These are phyloP conservation scores for Diaporthe sp. DNA, from an alignment of 2,329 filamentous ascomycete species.

Conservation along the genomic window DNA sequence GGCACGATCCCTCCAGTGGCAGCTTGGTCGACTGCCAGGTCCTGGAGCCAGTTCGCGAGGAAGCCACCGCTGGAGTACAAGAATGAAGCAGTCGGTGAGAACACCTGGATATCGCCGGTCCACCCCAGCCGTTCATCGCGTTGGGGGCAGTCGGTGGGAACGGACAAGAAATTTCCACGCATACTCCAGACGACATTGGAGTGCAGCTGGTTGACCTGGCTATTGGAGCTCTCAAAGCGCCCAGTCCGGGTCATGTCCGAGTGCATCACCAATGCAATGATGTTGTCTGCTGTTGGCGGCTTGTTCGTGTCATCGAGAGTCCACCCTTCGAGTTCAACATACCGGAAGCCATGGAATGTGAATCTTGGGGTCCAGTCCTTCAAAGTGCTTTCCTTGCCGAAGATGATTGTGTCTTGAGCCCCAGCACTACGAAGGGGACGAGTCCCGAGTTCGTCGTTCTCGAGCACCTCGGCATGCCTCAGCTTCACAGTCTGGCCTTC, in stretches of 20 bases:
- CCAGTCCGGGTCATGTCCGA: conserved; percentile 65
- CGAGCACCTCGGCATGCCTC: conserved; percentile 67
- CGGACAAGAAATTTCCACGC: conserved; percentile 68
- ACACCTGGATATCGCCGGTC: conserved; percentile 65
- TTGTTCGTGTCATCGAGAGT: conserved; percentile 29
- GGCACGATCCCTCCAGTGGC: conserved; percentile 52
- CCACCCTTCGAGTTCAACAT: conserved; percentile 63
- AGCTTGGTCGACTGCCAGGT: conserved; percentile 51
- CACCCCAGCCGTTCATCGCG: conserved; percentile 67
- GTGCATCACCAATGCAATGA: conserved; percentile 56
- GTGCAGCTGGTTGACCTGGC: conserved; percentile 65
- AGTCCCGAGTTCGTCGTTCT: conserved; percentile 57
- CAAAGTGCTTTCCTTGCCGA: conserved; percentile 32
- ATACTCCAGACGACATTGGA: conserved; percentile 68
- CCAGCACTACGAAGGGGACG: conserved; percentile 58
- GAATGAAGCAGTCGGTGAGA: conserved; percentile 63
- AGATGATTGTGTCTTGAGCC: conserved; percentile 53
- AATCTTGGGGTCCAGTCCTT: conserved; percentile 58
- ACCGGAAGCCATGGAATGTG: conserved; percentile 67
- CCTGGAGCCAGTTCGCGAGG: conserved; percentile 62
- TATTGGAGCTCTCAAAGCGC: conserved; percentile 64
- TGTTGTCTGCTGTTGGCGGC: conserved; percentile 37
- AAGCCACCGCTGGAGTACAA: conserved; percentile 66
- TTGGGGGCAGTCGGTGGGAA: conserved; percentile 71
- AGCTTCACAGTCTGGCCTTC: conserved; percentile 58